Base-by-base conservation (phyloP, 148 eudicot species). In the Mesembryanthemum crystallinum region DNA sequence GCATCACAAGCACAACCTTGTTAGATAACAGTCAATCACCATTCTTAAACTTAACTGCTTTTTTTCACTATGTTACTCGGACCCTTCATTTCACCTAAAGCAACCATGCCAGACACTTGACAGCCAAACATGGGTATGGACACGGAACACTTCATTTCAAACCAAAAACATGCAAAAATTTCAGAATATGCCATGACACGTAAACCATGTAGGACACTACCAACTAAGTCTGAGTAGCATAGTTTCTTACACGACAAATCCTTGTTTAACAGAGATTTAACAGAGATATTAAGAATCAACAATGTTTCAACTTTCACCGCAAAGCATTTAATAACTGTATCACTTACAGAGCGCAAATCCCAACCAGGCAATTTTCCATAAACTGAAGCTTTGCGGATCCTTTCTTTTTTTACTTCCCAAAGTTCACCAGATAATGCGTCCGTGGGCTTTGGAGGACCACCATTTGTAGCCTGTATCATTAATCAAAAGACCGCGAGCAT, bases 381-480 rank as follows among this genome's bases (percentile, higher is more conserved):
- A 67, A 78, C 78, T 27, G 98, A 95, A 64, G 81, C 84, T 64
- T 92, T 83, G 18, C 90, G 84, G 75, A 95, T 90, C 86, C 98
- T 91, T 78, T 90, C 91, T 82, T 75, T 90, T 78, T 95, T 95
- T n/a, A 85, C 88, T 81, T 89, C 96, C 98, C 98, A 95, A 81
- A 95, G 96, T 83, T 95, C 97, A 81, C 98, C 98, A 83, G 97
- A 90, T 79, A 95, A 85, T 66, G 98, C 96, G 80, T 95, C 98
- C 69, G 87, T 77, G 69, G 89, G 88, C 71, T 89, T 88, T 45
- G 91, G 93, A 73, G 82, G 80, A 71, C 92, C 94, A 74, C 94
- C 96, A 86, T 85, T 80, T 62, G 79, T 64, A 78, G 69, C 86
- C 98, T 95, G 87, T 71, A 81, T 67, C 49, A 49, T 51, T 75